A percentile compares a stretch with the other conserved stretches of the same genome.
These are phyloP conservation scores for Cladosporium sp. DNA, from an alignment of 2,329 filamentous ascomycete species.

Conservation along the genomic window DNA sequence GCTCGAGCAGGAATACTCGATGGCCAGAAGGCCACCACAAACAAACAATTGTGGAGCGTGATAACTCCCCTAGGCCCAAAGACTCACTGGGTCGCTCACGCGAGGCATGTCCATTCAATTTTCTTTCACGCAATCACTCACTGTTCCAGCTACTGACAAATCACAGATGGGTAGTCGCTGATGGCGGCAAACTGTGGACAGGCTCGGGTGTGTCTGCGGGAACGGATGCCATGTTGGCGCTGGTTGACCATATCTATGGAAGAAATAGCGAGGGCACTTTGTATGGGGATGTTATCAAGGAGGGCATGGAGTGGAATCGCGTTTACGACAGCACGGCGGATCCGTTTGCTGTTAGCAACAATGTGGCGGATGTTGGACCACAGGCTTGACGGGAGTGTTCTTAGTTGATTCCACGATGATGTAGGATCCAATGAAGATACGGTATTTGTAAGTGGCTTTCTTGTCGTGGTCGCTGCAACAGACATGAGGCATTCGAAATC, in stretches of 20 bases:
- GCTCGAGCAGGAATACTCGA: slow-evolving; percentile 58
- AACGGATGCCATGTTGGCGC: slow-evolving; percentile 57
- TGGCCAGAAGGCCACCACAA: slow-evolving; percentile 60
- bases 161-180: slow-evolving; percentile 49
- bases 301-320: slow-evolving; percentile 13
- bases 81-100: slow-evolving; percentile 57
- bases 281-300: slow-evolving; percentile 10
- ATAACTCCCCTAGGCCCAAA: slow-evolving; percentile 45
- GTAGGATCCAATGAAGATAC: too few species aligned
- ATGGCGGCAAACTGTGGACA: slow-evolving; percentile 62
- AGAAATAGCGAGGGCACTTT: slow-evolving; percentile 1
- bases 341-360: slow-evolving; percentile 3
- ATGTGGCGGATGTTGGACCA: background rate
- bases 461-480: too few species aligned
- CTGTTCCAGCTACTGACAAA: too few species aligned
- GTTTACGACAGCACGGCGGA: slow-evolving; percentile 4
- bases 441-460: too few species aligned
- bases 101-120: slow-evolving; percentile 51
- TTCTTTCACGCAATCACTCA: too few species aligned
- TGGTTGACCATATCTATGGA: slow-evolving; percentile 34
- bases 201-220: slow-evolving; percentile 60
- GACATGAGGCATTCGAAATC: too few species aligned
- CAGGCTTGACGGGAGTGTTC: too few species aligned
- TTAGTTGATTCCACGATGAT: too few species aligned
- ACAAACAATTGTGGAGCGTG: slow-evolving; percentile 54